Evolutionary conservation across 768 basidiomycete species (phyloP).

Genomic region (Hygrophorus russula): DNA sequence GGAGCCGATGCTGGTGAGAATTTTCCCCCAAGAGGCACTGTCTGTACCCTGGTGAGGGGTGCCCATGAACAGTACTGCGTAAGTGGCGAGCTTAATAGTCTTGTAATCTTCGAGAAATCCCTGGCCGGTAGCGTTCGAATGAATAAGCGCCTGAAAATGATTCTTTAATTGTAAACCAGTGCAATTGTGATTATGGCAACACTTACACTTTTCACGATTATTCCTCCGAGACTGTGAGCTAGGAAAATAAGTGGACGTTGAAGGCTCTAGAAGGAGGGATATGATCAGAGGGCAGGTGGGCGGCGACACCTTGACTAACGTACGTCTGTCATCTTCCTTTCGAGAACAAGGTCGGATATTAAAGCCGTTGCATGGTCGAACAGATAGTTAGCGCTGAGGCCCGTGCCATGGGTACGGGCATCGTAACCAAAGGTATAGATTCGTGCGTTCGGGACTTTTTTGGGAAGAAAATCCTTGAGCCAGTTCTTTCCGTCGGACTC

Average conservation of each 20-base stretch:
- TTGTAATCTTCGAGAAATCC: neutral
- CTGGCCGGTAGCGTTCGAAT: neutral
- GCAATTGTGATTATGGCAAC: neutral
- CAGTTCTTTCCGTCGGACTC: too few species aligned
- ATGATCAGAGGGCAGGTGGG: too few species aligned
- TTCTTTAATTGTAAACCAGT: neutral
- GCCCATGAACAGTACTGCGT: neutral
- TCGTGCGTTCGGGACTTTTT: neutral
- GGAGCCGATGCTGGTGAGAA: neutral
- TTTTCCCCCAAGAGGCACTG: neutral
- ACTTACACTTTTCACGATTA: neutral
- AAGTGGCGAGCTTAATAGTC: neutral
- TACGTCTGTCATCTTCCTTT: neutral
- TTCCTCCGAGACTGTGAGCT: neutral
- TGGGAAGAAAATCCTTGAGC: too few species aligned
- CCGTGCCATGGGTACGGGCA: neutral
- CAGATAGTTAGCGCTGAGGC: neutral
- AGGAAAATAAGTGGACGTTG: neutral
- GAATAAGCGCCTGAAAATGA: neutral
- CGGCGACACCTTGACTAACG: neutral
- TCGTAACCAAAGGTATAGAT: neutral
- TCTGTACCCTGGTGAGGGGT: neutral
- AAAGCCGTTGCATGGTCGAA: neutral
- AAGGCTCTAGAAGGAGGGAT: neutral
- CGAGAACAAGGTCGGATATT: neutral